Evolutionary conservation across 345 rosid genomes (phyloP).

Genomic region (Eucalyptus regnans): DNA sequence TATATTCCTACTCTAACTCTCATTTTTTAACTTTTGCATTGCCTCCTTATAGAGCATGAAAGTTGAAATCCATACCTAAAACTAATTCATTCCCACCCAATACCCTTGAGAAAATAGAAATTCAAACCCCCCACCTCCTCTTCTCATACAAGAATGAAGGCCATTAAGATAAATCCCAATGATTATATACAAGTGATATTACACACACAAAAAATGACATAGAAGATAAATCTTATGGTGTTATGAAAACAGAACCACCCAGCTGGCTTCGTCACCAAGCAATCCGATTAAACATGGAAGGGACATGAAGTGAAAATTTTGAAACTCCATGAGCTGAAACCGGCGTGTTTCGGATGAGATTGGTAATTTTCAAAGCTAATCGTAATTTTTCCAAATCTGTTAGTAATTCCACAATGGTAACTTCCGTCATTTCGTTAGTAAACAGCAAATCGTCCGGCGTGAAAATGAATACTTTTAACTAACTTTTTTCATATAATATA

Average conservation of each 20-base stretch:
- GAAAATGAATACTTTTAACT: background rate
- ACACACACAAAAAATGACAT: background rate
- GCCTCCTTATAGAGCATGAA: accelerated
- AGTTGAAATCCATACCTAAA: accelerated
- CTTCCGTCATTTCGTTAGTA: background rate
- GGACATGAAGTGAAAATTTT: background rate
- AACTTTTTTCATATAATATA: background rate
- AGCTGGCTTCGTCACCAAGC: background rate
- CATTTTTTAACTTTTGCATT: accelerated
- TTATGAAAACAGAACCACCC: background rate
- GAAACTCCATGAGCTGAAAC: background rate
- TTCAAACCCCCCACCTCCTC: accelerated
- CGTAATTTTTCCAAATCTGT: background rate
- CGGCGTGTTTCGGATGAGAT: background rate
- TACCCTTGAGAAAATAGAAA: accelerated
- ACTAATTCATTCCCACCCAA: accelerated
- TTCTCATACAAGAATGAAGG: accelerated
- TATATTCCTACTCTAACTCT: accelerated
- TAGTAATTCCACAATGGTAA: background rate
- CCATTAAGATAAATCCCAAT: accelerated
- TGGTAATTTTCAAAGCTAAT: background rate
- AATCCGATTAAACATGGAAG: background rate
- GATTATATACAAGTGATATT: background rate
- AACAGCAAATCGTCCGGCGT: background rate
- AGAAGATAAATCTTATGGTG: background rate